A percentile compares a stretch with the other conserved stretches of the same genome.
Evolutionary conservation across 2,329 filamentous ascomycete genomes (phyloP).

Genomic region (Colletotrichum sp.): DNA sequence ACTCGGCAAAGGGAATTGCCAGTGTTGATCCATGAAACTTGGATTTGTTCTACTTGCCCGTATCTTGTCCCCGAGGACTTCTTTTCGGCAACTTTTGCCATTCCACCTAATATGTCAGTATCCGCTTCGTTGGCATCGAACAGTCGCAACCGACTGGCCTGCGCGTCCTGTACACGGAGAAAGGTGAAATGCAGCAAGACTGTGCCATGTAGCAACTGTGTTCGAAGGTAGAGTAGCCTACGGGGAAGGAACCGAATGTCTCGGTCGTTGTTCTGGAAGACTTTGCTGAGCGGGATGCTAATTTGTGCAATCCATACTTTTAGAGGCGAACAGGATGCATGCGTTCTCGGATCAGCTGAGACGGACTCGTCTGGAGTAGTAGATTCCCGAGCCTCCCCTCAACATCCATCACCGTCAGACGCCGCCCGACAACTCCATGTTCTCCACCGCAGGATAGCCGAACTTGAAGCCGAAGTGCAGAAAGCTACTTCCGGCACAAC

Average conservation of each 20-base stretch:
- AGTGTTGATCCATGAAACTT: background rate
- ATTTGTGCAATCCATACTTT: background rate
- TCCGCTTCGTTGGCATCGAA: background rate
- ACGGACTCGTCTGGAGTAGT: background rate
- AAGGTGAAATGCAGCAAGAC: constrained; percentile 30
- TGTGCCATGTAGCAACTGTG: constrained; percentile 27
- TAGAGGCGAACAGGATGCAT: background rate
- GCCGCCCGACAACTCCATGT: background rate
- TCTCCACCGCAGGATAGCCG: background rate
- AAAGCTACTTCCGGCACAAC: background rate
- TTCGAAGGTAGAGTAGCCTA: constrained; percentile 17
- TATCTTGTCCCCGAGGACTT: background rate
- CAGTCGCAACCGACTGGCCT: constrained; percentile 18
- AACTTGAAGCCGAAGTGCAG: background rate
- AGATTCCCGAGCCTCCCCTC: background rate
- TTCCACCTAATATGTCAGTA: background rate
- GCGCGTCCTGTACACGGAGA: constrained; percentile 25
- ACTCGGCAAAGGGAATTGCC: background rate
- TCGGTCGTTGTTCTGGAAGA: background rate
- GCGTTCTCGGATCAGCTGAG: background rate
- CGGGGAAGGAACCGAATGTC: background rate
- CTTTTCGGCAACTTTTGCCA: background rate
- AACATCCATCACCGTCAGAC: background rate
- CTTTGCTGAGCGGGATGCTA: background rate
- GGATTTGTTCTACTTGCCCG: background rate